Evolutionary conservation across 208 protist genomes (phyloP).

Genomic region (Leishmania lainsoni): DNA sequence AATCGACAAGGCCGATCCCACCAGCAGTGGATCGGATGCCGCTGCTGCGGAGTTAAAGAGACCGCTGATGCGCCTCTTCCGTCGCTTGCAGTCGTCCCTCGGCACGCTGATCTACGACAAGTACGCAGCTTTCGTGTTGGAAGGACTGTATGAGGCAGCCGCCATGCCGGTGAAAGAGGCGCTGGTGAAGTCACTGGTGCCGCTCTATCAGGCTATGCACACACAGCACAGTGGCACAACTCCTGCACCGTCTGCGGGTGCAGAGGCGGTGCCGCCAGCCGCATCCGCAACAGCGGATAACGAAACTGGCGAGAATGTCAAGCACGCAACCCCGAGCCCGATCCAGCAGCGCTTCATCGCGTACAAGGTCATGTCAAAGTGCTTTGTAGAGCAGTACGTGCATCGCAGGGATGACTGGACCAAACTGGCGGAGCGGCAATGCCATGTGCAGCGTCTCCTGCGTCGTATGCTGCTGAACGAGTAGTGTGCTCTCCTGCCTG

Average conservation of each 20-base stretch:
- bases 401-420: conserved; percentile 84
- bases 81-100: conserved; percentile 55
- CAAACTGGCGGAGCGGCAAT: conserved; percentile 76
- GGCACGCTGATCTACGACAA: conserved; percentile 49
- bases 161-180: conserved; percentile 78
- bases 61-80: conserved; percentile 55
- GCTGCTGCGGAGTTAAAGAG: conserved; percentile 1
- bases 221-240: conserved; percentile 4
- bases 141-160: conserved; percentile 74
- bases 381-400: conserved; percentile 88
- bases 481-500: not conserved
- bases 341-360: conserved; percentile 56
- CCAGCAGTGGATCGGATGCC: not conserved
- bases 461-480: conserved; percentile 54
- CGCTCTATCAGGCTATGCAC: conserved; percentile 56
- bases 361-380: conserved; percentile 86
- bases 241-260: not conserved
- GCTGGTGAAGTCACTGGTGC: conserved; percentile 69
- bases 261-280: not conserved
- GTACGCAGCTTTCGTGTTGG: conserved; percentile 77
- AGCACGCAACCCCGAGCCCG: conserved; percentile 12
- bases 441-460: conserved; percentile 76
- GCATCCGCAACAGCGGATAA: not conserved
- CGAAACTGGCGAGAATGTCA: conserved; percentile 11
- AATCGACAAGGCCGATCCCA: not conserved